phyloP scores from a whole-genome alignment of 805 yeast genomes.

The Candida vaughaniae region DNA sequence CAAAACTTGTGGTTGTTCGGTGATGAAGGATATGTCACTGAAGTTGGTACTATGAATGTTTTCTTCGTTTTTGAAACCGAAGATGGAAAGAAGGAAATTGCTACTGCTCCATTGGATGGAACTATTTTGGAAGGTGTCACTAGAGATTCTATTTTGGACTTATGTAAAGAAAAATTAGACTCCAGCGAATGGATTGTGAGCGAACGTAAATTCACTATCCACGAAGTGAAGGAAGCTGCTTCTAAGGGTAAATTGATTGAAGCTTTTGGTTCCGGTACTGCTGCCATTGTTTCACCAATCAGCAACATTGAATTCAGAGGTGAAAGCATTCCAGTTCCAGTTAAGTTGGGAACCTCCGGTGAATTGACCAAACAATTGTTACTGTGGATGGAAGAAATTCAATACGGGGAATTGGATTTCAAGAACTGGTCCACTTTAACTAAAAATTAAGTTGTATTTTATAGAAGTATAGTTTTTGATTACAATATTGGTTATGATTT shows the following conservation, averaged over 20 bases:
- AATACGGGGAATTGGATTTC: conserved; percentile 80
- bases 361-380: conserved; percentile 74
- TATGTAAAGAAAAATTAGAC: conserved; percentile 75
- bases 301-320: conserved; percentile 82
- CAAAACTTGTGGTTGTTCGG: conserved; percentile 98
- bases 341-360: conserved; percentile 78
- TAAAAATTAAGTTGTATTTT: conserved; percentile 4
- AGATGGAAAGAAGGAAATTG: conserved; percentile 88
- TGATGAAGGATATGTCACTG: conserved; percentile 80
- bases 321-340: conserved; percentile 71
- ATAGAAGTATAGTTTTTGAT: no score
- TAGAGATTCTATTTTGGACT: conserved; percentile 78
- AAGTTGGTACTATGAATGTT: conserved; percentile 97
- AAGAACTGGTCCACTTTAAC: conserved; percentile 50
- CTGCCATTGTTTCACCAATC: conserved; percentile 95
- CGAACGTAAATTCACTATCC: conserved; percentile 82
- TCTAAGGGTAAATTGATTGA: conserved; percentile 81
- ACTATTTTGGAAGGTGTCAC: conserved; percentile 97
- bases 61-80: conserved; percentile 80
- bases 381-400: conserved; percentile 84
- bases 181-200: conserved; percentile 75
- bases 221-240: conserved; percentile 77
- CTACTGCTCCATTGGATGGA: conserved; percentile 96
- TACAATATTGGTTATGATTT: no score
- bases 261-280: conserved; percentile 97